Evolutionary conservation across 1,139 yeast species (phyloP).

Genomic region (Scheffersomyces insectosa): DNA sequence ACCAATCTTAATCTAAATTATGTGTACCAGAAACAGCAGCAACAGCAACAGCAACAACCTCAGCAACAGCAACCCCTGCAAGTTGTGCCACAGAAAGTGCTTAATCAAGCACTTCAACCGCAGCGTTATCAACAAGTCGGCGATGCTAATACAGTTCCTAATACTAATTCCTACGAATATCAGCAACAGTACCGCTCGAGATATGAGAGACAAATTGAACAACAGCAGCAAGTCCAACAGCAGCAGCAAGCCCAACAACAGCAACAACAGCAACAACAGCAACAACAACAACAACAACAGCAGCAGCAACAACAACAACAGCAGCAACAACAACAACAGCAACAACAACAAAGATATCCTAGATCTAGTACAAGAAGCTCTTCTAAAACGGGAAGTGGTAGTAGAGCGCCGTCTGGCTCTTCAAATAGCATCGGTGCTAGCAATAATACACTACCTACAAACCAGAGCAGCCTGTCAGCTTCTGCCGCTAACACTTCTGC

Average conservation of each 20-base stretch:
- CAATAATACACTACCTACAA: constrained; percentile 5
- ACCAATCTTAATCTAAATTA: constrained; percentile 14
- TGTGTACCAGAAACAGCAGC: constrained; percentile 11
- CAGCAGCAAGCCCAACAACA: too few species aligned
- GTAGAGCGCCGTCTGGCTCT: constrained; percentile 3
- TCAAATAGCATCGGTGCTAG: constrained; percentile 2
- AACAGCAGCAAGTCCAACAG: constrained; percentile 16
- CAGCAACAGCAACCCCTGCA: constrained; percentile 6
- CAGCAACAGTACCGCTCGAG: constrained; percentile 29
- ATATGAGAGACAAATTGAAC: constrained; percentile 23
- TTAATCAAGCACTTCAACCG: constrained; percentile 5
- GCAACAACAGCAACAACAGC: too few species aligned
- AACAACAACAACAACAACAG: too few species aligned
- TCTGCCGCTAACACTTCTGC: constrained; percentile 6
- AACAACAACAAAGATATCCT: constrained; percentile 10
- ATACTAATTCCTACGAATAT: constrained; percentile 20
- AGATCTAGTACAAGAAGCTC: constrained; percentile 12
- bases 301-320: too few species aligned
- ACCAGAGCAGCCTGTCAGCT: constrained; percentile 3
- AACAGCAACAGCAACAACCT: constrained; percentile 10
- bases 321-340: constrained; percentile 5
- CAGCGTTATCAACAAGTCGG: constrained; percentile 6
- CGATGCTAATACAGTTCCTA: constrained; percentile 2
- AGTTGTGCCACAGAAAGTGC: constrained; percentile 7
- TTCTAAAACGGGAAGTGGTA: constrained; percentile 2